These are phyloP conservation scores for Saussurea involucrata DNA, from an alignment of 129 eudicot genomes.

Conservation along the genomic window DNA sequence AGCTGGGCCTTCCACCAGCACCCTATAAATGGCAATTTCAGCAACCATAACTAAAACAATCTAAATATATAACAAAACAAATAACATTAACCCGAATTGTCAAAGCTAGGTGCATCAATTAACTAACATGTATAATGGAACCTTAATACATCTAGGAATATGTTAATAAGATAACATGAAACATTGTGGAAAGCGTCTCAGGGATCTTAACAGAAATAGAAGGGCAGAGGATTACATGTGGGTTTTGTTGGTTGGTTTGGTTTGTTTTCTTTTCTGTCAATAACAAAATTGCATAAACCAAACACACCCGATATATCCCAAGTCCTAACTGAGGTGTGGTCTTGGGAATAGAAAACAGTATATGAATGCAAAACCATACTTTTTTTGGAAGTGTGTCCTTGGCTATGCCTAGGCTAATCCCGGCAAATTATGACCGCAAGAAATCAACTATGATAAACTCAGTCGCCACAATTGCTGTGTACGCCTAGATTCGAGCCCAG, in stretches of 20 bases:
- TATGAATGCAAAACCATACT: not conserved
- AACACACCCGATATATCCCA: too few relatives aligned
- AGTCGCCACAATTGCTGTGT: too few relatives aligned
- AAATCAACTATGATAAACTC: too few relatives aligned
- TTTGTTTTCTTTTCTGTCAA: not conserved
- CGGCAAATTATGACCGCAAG: too few relatives aligned
- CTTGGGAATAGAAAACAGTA: not conserved
- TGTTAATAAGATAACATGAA: not conserved
- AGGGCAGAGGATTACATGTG: not conserved
- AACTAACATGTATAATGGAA: not conserved
- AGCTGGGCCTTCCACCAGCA: constrained; percentile 76
- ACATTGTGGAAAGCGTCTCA: not conserved
- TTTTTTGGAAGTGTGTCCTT: too few relatives aligned
- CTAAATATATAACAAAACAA: not conserved
- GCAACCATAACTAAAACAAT: not conserved
- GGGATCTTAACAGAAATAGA: not conserved
- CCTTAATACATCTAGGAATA: not conserved
- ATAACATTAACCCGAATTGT: not conserved
- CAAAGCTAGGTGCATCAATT: not conserved
- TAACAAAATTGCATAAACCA: not conserved
- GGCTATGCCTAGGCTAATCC: too few relatives aligned
- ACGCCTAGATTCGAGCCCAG: too few relatives aligned
- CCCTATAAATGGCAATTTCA: constrained; percentile 33
- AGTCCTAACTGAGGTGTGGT: too few relatives aligned
- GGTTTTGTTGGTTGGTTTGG: not conserved